Base-by-base conservation (phyloP, 148 eudicot genomes). In the Heliamphora exappendiculata region DNA sequence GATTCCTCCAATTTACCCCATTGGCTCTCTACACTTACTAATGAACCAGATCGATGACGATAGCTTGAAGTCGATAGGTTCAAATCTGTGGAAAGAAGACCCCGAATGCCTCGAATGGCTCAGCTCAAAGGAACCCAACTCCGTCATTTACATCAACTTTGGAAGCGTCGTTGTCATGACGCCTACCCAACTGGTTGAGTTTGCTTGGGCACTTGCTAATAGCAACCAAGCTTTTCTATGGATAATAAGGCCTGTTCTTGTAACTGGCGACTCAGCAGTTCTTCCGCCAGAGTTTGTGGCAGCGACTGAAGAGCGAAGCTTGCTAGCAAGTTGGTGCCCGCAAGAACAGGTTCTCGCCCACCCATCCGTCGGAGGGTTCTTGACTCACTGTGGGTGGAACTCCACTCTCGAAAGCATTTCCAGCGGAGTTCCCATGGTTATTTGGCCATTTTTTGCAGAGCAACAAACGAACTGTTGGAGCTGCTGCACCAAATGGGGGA, bases 151-250 rank as follows among this genome's bases (percentile, higher is more conserved):
- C 31, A 55, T 69, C 55, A 69, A 69, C 26, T 69, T 45, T 29
- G 73, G 55, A 13, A 69, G 73, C 17, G 6, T 69, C 12, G 31
- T 36, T 10, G 28, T 47, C 8, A 45, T 69, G 73, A n/a, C 55
- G 12, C 49, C 12, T 0, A 33, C 45, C 28, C 73, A 69, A 19
- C 17, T 69, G 31, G 73, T 47, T 11, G 73, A 69, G 50, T 69
- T 69, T 45, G 73, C 73, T 44, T 69, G 73, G 73, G 73, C 55
- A 12, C 73, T 69, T 22, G 73, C 55, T 20, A 69, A 69, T 45
- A 69, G 73, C 29, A 69, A 44, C 36, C 73, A 69, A 10, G 1
- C 26, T n/a, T 69, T 69, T 45, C 16, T 69, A 8, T 69, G 73
- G 73, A 69, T 69, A n/a, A 45, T 69, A 8, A 69, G 73, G 31